phyloP scores from a whole-genome alignment of 2,329 filamentous ascomycete species.

The Talaromyces rugulosus region DNA sequence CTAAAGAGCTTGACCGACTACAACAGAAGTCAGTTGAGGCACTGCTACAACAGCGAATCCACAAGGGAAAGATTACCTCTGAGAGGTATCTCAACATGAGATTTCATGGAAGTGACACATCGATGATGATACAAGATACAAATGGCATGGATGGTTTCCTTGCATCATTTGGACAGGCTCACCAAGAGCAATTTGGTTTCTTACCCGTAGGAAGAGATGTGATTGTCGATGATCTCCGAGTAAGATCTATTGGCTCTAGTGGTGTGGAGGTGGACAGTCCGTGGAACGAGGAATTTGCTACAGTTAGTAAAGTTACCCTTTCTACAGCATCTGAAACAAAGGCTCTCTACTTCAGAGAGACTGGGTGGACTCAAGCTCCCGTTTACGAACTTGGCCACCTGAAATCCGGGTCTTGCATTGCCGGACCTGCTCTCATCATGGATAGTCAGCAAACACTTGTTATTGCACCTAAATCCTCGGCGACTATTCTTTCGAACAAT shows the following conservation, averaged over 20 bases:
- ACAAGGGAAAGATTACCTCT: background rate
- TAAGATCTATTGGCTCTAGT: slow-evolving; percentile 41
- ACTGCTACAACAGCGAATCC: background rate
- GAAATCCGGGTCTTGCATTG: slow-evolving; percentile 9
- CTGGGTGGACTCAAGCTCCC: background rate
- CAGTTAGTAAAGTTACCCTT: background rate
- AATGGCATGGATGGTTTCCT: background rate
- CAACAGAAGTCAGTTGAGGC: background rate
- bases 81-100: slow-evolving; percentile 3
- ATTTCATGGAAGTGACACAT: background rate
- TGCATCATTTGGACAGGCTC: slow-evolving; percentile 27
- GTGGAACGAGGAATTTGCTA: slow-evolving; percentile 7
- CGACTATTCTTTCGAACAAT: slow-evolving; percentile 43
- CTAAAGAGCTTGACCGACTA: background rate
- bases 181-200: slow-evolving; percentile 84
- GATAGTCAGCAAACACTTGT: slow-evolving; percentile 40
- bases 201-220: slow-evolving; percentile 71
- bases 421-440: slow-evolving; percentile 19
- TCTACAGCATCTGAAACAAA: slow-evolving; percentile 7
- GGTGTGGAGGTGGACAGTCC: background rate
- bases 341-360: slow-evolving; percentile 5
- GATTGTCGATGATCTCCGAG: slow-evolving; percentile 77
- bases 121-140: background rate
- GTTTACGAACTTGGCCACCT: slow-evolving; percentile 5
- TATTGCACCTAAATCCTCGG: slow-evolving; percentile 29